Evolutionary conservation across 2,329 filamentous ascomycete genomes (phyloP).

Genomic region (Hypoxylon sp.): DNA sequence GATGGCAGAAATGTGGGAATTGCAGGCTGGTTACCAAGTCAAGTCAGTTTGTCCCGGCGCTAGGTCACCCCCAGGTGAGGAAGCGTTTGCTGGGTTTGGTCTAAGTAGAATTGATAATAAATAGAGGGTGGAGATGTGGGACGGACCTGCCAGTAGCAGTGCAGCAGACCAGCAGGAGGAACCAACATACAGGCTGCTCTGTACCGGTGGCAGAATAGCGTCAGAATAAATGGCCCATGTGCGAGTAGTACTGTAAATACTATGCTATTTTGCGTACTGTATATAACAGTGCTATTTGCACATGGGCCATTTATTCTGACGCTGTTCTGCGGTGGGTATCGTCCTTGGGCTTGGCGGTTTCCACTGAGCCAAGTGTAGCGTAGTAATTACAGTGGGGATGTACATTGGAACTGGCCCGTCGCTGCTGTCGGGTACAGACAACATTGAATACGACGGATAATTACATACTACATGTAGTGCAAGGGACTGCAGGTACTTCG

Average conservation of each 20-base stretch:
- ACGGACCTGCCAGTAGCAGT: slow-evolving; percentile 17
- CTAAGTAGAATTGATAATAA: slow-evolving; percentile 37
- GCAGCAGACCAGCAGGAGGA: slow-evolving; percentile 27
- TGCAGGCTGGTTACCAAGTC: slow-evolving; percentile 38
- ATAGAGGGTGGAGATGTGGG: slow-evolving; percentile 34
- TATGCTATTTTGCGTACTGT: too few species aligned
- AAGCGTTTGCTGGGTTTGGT: slow-evolving; percentile 36
- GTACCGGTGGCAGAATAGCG: too few species aligned
- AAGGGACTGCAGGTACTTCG: slow-evolving; percentile 22
- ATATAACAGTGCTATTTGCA: too few species aligned
- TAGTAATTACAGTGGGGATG: slow-evolving; percentile 28
- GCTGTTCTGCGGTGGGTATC: too few species aligned
- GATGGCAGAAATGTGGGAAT: slow-evolving; percentile 46
- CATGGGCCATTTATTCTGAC: too few species aligned
- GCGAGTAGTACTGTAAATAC: too few species aligned
- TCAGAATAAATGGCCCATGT: too few species aligned
- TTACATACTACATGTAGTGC: neutral
- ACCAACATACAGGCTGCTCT: slow-evolving; percentile 37
- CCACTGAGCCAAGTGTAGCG: slow-evolving; percentile 28
- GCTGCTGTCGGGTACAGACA: slow-evolving; percentile 5
- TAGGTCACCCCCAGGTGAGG: slow-evolving; percentile 48
- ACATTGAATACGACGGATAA: slow-evolving; percentile 16
- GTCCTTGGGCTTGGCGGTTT: slow-evolving; percentile 40
- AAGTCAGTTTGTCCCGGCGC: slow-evolving; percentile 48
- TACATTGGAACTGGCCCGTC: slow-evolving; percentile 2